Evolutionary conservation across 169 alveolate genomes (phyloP).

Genomic region (Plasmodium ovale): DNA sequence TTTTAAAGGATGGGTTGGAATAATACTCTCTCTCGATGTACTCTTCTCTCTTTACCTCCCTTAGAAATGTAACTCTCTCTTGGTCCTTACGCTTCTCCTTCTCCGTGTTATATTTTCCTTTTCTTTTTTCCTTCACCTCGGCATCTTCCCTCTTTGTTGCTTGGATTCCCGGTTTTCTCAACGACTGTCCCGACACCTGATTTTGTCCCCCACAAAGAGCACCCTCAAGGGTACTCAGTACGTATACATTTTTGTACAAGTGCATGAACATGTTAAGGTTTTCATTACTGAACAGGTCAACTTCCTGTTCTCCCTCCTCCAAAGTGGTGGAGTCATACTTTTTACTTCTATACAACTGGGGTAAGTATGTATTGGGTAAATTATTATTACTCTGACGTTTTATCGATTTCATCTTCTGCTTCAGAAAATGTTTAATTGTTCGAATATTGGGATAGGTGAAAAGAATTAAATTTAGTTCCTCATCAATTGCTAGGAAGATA

Average conservation of each 20-base stretch:
- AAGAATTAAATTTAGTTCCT: conserved; percentile 4
- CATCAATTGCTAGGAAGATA: conserved; percentile 27
- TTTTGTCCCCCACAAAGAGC: neutral
- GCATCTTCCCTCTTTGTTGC: neutral
- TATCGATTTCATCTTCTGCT: conserved; percentile 39
- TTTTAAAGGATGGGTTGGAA: conserved; percentile 39
- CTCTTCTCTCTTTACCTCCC: conserved; percentile 19
- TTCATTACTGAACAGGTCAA: conserved; percentile 35
- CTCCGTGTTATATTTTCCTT: too few relatives aligned
- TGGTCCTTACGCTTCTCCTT: too few relatives aligned
- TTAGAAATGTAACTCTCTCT: neutral
- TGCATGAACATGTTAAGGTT: conserved; percentile 60
- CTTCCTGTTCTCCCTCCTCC: neutral
- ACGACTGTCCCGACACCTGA: neutral
- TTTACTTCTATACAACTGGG: conserved; percentile 41
- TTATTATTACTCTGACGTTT: conserved; percentile 10
- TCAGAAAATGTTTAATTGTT: conserved; percentile 32
- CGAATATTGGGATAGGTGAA: conserved; percentile 44
- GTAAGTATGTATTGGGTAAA: conserved; percentile 47
- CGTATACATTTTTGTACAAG: conserved; percentile 48
- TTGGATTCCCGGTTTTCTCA: neutral
- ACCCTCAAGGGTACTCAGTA: conserved; percentile 17
- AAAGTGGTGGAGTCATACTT: neutral
- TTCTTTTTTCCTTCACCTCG: neutral
- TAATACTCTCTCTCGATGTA: conserved; percentile 17